Evolutionary conservation across 2,329 filamentous ascomycete genomes (phyloP).

Genomic region (Exophiala oligosperma): DNA sequence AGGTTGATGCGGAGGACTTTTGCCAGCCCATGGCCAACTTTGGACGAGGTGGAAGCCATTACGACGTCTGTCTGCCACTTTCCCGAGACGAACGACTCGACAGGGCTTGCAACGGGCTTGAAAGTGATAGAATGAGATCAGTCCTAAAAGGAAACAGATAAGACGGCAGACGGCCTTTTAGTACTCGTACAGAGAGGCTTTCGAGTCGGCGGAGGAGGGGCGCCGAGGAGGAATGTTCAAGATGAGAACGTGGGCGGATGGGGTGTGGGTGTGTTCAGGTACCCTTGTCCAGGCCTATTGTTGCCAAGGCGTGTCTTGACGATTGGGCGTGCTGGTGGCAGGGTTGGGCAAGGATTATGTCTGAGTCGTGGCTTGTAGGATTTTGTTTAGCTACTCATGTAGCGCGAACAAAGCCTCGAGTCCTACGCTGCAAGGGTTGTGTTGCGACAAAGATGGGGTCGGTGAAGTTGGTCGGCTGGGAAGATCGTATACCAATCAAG

Average conservation of each 20-base stretch:
- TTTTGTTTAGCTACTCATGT: neutral
- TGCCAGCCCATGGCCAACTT: constrained; percentile 71
- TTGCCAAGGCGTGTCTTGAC: constrained; percentile 11
- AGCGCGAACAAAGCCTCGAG: neutral
- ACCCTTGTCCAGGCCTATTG: neutral
- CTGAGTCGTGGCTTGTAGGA: constrained; percentile 7
- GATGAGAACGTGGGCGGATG: neutral
- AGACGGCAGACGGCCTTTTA: neutral
- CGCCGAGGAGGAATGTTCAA: neutral
- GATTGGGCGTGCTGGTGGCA: neutral
- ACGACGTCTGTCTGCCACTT: constrained; percentile 3
- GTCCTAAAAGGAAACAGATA: neutral
- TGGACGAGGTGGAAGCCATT: constrained; percentile 43
- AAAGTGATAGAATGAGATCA: neutral
- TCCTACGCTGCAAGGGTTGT: neutral
- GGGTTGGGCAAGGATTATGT: neutral
- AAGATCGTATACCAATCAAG: neutral
- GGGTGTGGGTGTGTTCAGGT: neutral
- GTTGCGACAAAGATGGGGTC: neutral
- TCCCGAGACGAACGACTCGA: neutral
- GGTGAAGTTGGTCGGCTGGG: neutral
- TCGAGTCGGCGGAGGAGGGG: neutral
- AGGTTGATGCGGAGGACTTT: constrained; percentile 82
- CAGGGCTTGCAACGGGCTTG: constrained; percentile 8
- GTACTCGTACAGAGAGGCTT: neutral